Conservation (phyloP, 2,329 filamentous ascomycete species). For the Paraconiothyrium brasiliense region DNA sequence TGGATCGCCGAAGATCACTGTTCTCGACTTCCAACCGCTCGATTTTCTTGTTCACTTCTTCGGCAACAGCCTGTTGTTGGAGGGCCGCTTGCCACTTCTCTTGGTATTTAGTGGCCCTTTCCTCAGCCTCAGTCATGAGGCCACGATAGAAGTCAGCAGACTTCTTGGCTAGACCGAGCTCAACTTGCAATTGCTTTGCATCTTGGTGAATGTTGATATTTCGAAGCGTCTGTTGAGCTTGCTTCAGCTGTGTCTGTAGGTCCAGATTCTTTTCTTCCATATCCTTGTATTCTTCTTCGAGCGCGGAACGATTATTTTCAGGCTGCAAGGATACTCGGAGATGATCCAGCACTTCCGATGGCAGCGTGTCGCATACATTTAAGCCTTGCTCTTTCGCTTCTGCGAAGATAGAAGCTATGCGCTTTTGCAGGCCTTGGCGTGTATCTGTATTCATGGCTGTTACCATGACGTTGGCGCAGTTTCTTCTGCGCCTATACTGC, state of each 20-base stretch:
- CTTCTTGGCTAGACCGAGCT: conserved; percentile 1
- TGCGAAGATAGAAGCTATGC: neutral
- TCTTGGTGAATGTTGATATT: conserved; percentile 5
- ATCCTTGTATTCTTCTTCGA: conserved; percentile 3
- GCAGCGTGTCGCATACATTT: neutral
- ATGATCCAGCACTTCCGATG: conserved; percentile 3
- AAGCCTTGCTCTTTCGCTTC: conserved; percentile 2
- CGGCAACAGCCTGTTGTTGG: conserved; percentile 6
- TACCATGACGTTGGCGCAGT: neutral
- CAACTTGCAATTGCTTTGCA: conserved; percentile 1
- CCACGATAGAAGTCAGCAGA: conserved; percentile 1
- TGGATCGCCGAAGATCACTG: conserved; percentile 3
- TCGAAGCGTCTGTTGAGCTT: conserved; percentile 9
- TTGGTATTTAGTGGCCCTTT: conserved; percentile 7
- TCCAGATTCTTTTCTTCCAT: neutral
- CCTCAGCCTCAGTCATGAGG: conserved; percentile 12
- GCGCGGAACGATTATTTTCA: neutral
- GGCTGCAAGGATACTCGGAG: neutral
- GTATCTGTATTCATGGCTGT: neutral
- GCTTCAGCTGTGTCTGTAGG: conserved; percentile 1
- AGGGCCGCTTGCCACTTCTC: conserved; percentile 8
- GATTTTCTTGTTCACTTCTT: conserved; percentile 11
- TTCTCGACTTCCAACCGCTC: conserved; percentile 10
- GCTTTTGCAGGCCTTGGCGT: neutral
- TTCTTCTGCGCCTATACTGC: neutral